These are phyloP conservation scores for Sporisorium iseilematis-ciliati DNA, from an alignment of 1,284 basidiomycete species.

Conservation along the genomic window DNA sequence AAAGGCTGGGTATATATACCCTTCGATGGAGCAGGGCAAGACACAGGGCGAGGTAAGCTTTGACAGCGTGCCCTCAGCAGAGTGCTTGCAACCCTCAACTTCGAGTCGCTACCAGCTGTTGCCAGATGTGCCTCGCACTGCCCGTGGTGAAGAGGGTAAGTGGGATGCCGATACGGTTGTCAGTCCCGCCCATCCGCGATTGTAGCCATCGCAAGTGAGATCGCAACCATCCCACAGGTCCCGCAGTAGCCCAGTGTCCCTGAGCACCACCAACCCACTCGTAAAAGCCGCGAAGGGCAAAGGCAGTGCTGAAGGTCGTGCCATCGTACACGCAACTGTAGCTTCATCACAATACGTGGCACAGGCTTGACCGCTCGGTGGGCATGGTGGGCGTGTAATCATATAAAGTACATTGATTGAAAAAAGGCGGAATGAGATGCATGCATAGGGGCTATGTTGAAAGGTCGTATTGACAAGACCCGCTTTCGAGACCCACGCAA, in stretches of 20 bases:
- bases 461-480: no score
- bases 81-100: not conserved
- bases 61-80: no score
- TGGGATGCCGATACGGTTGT: not conserved
- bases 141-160: not conserved
- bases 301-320: not conserved
- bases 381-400: not conserved
- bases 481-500: no score
- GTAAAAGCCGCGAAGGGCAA: not conserved
- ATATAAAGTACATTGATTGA: conserved; percentile 2
- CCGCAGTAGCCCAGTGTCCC: not conserved
- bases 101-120: not conserved
- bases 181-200: no score
- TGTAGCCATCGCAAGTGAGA: not conserved
- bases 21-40: not conserved
- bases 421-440: no score
- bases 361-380: not conserved
- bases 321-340: not conserved
- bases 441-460: no score
- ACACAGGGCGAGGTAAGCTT: no score
- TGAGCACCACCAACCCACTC: not conserved
- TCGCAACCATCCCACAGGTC: not conserved
- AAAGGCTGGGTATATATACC: not conserved
- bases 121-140: not conserved
- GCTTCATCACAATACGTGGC: not conserved